A percentile compares a stretch with the other conserved stretches of the same genome.
Evolutionary conservation across 805 yeast species (phyloP).

Genomic region (Nakazawaea ernobii): DNA sequence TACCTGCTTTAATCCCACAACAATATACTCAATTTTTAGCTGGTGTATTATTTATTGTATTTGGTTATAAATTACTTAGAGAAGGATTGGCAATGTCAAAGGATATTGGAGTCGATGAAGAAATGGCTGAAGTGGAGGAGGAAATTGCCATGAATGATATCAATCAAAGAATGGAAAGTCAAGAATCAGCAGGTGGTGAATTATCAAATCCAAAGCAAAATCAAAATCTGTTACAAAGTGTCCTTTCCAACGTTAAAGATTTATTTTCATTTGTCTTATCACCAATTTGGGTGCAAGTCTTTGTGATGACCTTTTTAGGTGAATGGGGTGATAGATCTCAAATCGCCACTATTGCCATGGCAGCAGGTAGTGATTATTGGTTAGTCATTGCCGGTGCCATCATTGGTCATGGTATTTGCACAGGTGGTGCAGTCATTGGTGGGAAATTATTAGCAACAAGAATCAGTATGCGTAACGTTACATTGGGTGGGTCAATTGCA

Average conservation of each 20-base stretch:
- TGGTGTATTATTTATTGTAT: slow-evolving; percentile 70
- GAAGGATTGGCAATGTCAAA: slow-evolving; percentile 85
- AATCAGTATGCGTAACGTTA: slow-evolving; percentile 87
- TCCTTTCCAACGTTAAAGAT: slow-evolving; percentile 36
- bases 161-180: slow-evolving; percentile 40
- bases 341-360: slow-evolving; percentile 97
- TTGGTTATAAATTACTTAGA: slow-evolving; percentile 66
- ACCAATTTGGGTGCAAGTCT: slow-evolving; percentile 91
- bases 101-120: slow-evolving; percentile 87
- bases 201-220: neutral
- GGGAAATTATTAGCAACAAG: slow-evolving; percentile 87
- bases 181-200: slow-evolving; percentile 49
- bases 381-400: slow-evolving; percentile 83
- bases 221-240: neutral
- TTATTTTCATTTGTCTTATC: slow-evolving; percentile 64
- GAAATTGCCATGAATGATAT: slow-evolving; percentile 69
- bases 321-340: slow-evolving; percentile 99
- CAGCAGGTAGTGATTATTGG: slow-evolving; percentile 93
- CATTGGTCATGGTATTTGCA: slow-evolving; percentile 83
- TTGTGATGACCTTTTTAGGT: slow-evolving; percentile 92
- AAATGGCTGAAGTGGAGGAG: slow-evolving; percentile 93
- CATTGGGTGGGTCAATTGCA: slow-evolving; percentile 85
- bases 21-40: slow-evolving; percentile 79
- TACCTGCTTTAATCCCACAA: slow-evolving; percentile 79
- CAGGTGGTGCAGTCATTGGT: slow-evolving; percentile 87